Conservation (phyloP, 176 grass and related monocot species). For the Phoenix dactylifera region DNA sequence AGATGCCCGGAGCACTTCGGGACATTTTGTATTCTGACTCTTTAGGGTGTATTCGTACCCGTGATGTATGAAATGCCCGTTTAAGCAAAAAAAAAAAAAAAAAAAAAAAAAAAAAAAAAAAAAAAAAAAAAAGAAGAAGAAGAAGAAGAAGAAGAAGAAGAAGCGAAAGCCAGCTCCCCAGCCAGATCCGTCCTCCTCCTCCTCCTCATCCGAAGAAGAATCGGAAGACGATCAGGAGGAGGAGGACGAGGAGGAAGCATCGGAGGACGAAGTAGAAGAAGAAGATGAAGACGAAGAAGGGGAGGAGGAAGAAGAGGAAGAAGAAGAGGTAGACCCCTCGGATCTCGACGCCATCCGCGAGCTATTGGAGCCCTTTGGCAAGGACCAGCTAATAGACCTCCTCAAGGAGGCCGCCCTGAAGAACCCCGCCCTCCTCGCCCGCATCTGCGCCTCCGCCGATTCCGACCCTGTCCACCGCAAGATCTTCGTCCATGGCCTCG, state of each 20-base stretch:
- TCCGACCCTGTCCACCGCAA: conserved; percentile 45
- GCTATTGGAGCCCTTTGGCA: conserved; percentile 55
- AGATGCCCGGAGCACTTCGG: too few relatives aligned
- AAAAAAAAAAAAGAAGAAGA: too few relatives aligned
- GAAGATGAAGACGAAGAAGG: not conserved
- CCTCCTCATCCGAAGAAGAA: not conserved
- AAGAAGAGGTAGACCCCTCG: conserved; percentile 22
- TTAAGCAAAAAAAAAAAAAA: too few relatives aligned
- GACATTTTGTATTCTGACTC: too few relatives aligned
- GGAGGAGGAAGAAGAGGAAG: not conserved
- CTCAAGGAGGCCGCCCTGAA: conserved; percentile 35
- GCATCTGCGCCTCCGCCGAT: conserved; percentile 23
- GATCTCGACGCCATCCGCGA: conserved; percentile 25
- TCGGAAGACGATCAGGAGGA: conserved; percentile 14
- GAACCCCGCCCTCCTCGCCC: conserved; percentile 27
- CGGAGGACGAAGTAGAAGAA: too few relatives aligned
- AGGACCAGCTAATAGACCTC: conserved; percentile 51
- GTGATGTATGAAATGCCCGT: too few relatives aligned
- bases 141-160: too few relatives aligned
- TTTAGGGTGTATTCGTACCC: too few relatives aligned
- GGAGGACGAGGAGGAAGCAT: conserved; percentile 1
- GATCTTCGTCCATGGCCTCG: conserved; percentile 53
- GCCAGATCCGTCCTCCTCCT: not conserved
- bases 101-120: too few relatives aligned
- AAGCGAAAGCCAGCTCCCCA: conserved; percentile 10